These are phyloP conservation scores for Lodderomyces parapsilosis DNA, from an alignment of 1,139 yeast species.

Conservation along the genomic window DNA sequence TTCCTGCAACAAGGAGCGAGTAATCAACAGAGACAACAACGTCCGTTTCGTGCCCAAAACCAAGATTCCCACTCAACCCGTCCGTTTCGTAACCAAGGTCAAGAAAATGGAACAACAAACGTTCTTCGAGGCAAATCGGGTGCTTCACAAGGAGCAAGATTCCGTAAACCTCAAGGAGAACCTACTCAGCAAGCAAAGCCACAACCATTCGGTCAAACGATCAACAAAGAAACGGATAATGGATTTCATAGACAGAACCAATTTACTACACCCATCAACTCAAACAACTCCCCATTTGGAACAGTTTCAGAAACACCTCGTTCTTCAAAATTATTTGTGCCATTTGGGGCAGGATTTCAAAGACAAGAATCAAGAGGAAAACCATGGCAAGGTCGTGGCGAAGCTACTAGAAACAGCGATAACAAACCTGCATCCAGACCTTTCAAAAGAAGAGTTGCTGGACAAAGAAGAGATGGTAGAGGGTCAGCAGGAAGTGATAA, in stretches of 20 bases:
- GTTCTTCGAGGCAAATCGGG: slow-evolving; percentile 1
- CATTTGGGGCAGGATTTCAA: slow-evolving; percentile 5
- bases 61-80: neutral
- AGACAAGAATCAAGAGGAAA: slow-evolving; percentile 7
- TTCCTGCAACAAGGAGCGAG: neutral
- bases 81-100: slow-evolving; percentile 3
- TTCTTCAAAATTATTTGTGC: slow-evolving; percentile 4
- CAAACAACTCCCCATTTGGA: slow-evolving; percentile 3
- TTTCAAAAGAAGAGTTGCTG: slow-evolving; percentile 7
- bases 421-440: slow-evolving; percentile 6
- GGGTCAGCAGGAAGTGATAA: slow-evolving; percentile 8
- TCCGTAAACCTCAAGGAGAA: slow-evolving; percentile 1
- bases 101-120: slow-evolving; percentile 5
- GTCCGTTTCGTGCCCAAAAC: slow-evolving; percentile 4
- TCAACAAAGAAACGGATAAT: slow-evolving; percentile 1
- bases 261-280: neutral
- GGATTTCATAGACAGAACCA: slow-evolving; percentile 1
- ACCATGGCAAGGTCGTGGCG: slow-evolving; percentile 9
- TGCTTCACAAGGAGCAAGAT: neutral
- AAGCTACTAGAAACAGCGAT: slow-evolving; percentile 4
- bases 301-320: slow-evolving; percentile 3
- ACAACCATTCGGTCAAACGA: neutral
- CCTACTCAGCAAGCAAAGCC: neutral
- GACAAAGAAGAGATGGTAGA: slow-evolving; percentile 7
- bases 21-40: slow-evolving; percentile 1